Base-by-base conservation (phyloP, 139 green algal species). In the Chlorella sp. region DNA sequence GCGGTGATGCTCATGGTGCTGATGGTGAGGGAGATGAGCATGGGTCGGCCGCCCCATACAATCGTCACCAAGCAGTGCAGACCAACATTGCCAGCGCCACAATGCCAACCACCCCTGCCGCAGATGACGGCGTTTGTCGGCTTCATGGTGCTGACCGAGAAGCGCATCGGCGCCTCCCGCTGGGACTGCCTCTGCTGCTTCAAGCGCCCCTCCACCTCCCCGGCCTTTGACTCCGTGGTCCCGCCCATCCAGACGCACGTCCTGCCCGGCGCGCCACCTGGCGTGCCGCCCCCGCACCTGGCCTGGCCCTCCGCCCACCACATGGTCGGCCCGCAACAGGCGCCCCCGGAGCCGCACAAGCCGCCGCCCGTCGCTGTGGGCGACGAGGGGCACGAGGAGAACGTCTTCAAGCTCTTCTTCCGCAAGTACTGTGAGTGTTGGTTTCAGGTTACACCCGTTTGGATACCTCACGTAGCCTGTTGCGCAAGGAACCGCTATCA, bases 111-210 rank as follows among this genome's bases (percentile, higher is more conserved):
- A n/a, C n/a, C n/a, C n/a, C n/a, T n/a, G n/a, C n/a, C 26, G 42
- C 71, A 78, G 78, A 49, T 75, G 20, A 81, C 74, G 29, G 69
- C 76, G 67, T 81, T 81, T 62, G 26, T 77, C 3, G 79, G 55
- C 20, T 62, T 71, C 30, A 67, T 79, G 3, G 79, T 81, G 31
- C 35, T 77, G 33, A 85, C 67, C n/a, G 79, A 85, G 79, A 71
- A 71, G 20, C 79, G 79, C 67, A 81, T 81, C 51, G 61, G 36
- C 20, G 27, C 29, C 42, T 31, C 31, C 66, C 68, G 68, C 30
- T 35, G 60, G 20, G 79, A 85, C 74, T 85, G 59, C 74, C 66
- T 59, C 67, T 85, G 79, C 79, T 85, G 79, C 79, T 20, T 63
- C 42, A n/a, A n/a, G n/a, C n/a, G n/a, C n/a, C n/a, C n/a, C n/a